A percentile compares a stretch with the other conserved stretches of the same genome.
Conservation (phyloP, 768 basidiomycete species). For the Amanita subjunquillea region DNA sequence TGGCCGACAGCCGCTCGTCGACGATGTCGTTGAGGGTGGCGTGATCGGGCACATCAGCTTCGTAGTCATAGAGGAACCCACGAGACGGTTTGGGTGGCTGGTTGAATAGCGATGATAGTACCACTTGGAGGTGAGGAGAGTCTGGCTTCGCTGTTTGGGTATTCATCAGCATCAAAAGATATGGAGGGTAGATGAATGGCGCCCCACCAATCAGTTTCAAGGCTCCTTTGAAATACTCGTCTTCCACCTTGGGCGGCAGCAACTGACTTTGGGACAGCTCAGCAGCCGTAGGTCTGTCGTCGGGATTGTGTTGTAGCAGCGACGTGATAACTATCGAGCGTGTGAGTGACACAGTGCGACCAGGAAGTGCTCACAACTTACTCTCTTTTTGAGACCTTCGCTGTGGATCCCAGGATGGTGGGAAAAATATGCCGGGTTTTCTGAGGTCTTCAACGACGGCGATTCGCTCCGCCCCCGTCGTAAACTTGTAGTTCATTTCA, state of each 20-base stretch:
- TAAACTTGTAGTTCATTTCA: slow-evolving; percentile 87
- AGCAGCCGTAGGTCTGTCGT: slow-evolving; percentile 68
- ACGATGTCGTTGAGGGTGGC: slow-evolving; percentile 65
- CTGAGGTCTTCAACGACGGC: slow-evolving; percentile 74
- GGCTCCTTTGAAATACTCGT: slow-evolving; percentile 80
- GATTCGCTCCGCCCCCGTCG: slow-evolving; percentile 76
- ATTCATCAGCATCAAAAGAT: not conserved
- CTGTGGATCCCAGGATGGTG: slow-evolving; percentile 57
- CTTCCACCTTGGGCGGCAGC: slow-evolving; percentile 68
- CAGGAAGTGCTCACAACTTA: slow-evolving; percentile 21
- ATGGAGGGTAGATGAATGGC: not conserved
- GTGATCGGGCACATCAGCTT: slow-evolving; percentile 59
- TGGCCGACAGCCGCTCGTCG: slow-evolving; percentile 60
- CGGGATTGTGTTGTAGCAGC: slow-evolving; percentile 76
- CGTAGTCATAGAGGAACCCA: slow-evolving; percentile 65
- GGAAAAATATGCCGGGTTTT: slow-evolving; percentile 66
- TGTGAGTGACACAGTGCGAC: slow-evolving; percentile 1
- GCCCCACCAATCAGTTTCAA: slow-evolving; percentile 61
- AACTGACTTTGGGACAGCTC: slow-evolving; percentile 74
- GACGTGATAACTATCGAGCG: slow-evolving; percentile 56
- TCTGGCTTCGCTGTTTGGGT: slow-evolving; percentile 54
- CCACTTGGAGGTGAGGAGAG: slow-evolving; percentile 71
- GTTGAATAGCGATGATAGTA: slow-evolving; percentile 71
- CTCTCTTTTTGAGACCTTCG: slow-evolving; percentile 59
- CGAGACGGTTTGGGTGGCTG: slow-evolving; percentile 57